These are phyloP conservation scores for Scleromitrula shiraiana DNA, from an alignment of 2,329 filamentous ascomycete genomes.

Conservation along the genomic window DNA sequence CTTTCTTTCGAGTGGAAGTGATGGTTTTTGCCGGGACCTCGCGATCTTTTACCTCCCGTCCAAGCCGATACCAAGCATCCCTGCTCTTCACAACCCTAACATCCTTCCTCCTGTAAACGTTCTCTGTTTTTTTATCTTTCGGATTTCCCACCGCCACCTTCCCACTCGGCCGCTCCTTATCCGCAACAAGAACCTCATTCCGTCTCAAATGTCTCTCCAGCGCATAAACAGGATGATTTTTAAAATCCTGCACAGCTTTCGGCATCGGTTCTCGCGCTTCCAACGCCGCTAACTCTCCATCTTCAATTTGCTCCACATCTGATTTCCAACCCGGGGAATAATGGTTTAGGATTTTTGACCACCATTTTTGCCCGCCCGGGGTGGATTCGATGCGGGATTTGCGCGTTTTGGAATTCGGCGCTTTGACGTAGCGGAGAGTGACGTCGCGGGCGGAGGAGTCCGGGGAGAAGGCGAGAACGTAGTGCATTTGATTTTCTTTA, in stretches of 20 bases:
- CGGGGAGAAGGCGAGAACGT: constrained; percentile 78
- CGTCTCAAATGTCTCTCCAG: constrained; percentile 76
- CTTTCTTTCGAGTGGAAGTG: constrained; percentile 36
- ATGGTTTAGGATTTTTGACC: constrained; percentile 41
- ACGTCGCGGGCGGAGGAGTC: constrained; percentile 76
- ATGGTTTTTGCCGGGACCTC: constrained; percentile 79
- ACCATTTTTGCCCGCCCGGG: constrained; percentile 45
- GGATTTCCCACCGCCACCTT: constrained; percentile 62
- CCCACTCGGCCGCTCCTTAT: constrained; percentile 63
- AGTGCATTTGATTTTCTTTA: constrained; percentile 66
- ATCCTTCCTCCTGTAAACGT: constrained; percentile 74
- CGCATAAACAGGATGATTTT: constrained; percentile 75
- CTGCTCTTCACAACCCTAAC: constrained; percentile 70
- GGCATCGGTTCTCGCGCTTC: constrained; percentile 78
- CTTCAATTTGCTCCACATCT: constrained; percentile 78
- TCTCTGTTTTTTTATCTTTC: constrained; percentile 52
- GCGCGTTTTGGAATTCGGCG: constrained; percentile 83
- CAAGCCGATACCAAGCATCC: constrained; percentile 87
- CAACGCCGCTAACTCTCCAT: constrained; percentile 62
- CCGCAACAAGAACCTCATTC: constrained; percentile 70
- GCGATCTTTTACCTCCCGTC: constrained; percentile 66
- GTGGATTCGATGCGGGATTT: constrained; percentile 66
- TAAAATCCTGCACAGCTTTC: constrained; percentile 78
- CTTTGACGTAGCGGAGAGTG: constrained; percentile 78
- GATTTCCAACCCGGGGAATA: constrained; percentile 38